Base-by-base conservation (phyloP, 805 yeast genomes). In the Yarrowia deformans region DNA sequence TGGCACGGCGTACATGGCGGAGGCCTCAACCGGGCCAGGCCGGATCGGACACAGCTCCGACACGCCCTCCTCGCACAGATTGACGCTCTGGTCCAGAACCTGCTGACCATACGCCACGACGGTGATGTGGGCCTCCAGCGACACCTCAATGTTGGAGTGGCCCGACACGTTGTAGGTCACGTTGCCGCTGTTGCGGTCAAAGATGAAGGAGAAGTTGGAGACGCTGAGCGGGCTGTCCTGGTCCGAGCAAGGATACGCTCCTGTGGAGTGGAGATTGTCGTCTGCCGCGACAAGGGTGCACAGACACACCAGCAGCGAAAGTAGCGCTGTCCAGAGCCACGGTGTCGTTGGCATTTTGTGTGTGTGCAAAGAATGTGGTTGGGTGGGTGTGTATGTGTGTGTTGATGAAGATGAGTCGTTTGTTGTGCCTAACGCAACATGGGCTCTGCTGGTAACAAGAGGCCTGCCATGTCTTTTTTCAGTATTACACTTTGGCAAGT, bases 11-110 rank as follows among this genome's bases (percentile, higher is more conserved):
- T 77, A 77, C 18, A 66, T 70, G 9, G 78, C 79, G 9, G 58
- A 61, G 7, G 75, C 74, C 13, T 70, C 61, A 32, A 76, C 72
- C 16, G 68, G 67, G 18, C 75, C 77, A 18, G 71, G 69, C 1
- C 74, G 72, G 10, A 76, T 71, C 1, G 80, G 80, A 69, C 80
- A 77, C 34, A 77, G 70, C 58, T 74, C 76, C 7, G 58, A 23
- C n/a, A 77, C 73, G 14, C 70, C 73, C 56, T 74, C 74, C 19
- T 71, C 73, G 69, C 80, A 77, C 12, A 78, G 73, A 56, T 77
- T 73, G 48, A 77, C 76, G 32, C 70, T 69, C 54, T 75, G 70
- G 58, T 73, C 70, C 45, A 73, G 73, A 10, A 77, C 71, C 37
- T 69, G 64, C 12, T 64, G 70, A 12, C 79, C 80, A 63, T 77